These are phyloP conservation scores for Gamsiella multidivaricata DNA, from an alignment of 192 early-diverging fungal genomes.

Conservation along the genomic window DNA sequence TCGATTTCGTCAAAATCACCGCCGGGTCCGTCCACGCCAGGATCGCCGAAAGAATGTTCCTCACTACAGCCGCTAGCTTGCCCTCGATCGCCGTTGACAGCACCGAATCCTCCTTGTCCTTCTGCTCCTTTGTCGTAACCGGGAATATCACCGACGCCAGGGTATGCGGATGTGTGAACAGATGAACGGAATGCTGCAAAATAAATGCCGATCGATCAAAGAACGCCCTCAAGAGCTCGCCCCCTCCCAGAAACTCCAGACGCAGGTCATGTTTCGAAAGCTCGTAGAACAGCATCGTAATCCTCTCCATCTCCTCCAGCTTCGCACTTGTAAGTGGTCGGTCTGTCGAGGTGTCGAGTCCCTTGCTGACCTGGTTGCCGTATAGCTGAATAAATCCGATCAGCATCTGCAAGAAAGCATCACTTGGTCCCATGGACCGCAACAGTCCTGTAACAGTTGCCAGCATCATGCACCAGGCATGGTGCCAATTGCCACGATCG, in stretches of 20 bases:
- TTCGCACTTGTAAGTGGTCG: slow-evolving; percentile 50
- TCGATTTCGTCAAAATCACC: slow-evolving; percentile 37
- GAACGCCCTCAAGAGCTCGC: slow-evolving; percentile 39
- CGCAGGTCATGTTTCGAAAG: slow-evolving; percentile 55
- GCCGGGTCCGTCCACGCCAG: slow-evolving; percentile 52
- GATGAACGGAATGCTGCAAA: slow-evolving; percentile 47
- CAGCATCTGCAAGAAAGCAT: slow-evolving; percentile 51
- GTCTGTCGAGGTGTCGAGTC: slow-evolving; percentile 55
- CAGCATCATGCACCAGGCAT: slow-evolving; percentile 64
- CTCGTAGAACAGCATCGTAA: slow-evolving; percentile 63
- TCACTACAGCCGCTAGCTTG: slow-evolving; percentile 37
- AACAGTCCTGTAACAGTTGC: slow-evolving; percentile 57
- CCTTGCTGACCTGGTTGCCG: slow-evolving; percentile 56
- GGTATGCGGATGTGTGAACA: slow-evolving; percentile 53
- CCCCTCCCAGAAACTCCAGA: slow-evolving; percentile 23
- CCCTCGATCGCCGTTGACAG: slow-evolving; percentile 39
- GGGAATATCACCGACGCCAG: slow-evolving; percentile 36
- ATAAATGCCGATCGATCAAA: slow-evolving; percentile 43
- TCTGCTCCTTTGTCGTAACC: slow-evolving; percentile 35
- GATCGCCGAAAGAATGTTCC: slow-evolving; percentile 52
- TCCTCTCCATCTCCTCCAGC: slow-evolving; percentile 64
- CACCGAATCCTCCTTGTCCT: slow-evolving; percentile 18
- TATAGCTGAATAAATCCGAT: slow-evolving; percentile 61
- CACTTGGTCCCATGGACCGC: slow-evolving; percentile 47
- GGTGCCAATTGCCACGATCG: slow-evolving; percentile 54